phyloP scores from a whole-genome alignment of 768 basidiomycete genomes.

The Galerina marginata region DNA sequence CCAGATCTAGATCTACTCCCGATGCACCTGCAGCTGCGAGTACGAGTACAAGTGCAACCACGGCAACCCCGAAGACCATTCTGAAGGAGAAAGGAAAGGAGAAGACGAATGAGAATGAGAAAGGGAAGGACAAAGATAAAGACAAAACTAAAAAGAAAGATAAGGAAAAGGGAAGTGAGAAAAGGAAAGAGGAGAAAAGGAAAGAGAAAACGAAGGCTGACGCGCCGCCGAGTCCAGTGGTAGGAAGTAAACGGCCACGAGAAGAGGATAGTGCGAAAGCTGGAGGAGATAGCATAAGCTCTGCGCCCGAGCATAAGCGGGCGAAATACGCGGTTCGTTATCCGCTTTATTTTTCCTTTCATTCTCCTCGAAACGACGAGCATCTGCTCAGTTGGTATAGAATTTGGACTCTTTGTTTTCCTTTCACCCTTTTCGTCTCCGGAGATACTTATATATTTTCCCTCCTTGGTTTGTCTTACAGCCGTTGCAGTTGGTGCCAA shows the following conservation, averaged over 20 bases:
- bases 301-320: not conserved
- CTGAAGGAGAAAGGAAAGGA: not conserved
- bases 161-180: not conserved
- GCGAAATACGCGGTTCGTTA: not conserved
- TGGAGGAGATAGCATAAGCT: not conserved
- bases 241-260: not conserved
- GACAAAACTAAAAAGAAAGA: not conserved
- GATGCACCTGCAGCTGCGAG: no score
- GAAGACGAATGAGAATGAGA: not conserved
- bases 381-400: no score
- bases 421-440: no score
- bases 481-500: no score
- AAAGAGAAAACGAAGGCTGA: not conserved
- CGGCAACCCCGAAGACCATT: no score
- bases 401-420: no score
- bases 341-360: not conserved
- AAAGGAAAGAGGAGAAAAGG: not conserved
- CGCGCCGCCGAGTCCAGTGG: not conserved
- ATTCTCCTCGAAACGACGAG: no score
- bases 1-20: not conserved
- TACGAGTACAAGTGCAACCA: no score
- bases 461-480: no score
- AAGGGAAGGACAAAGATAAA: not conserved
- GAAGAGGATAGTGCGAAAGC: not conserved
- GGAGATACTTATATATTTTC: no score